phyloP scores from a whole-genome alignment of 2,329 filamentous ascomycete genomes.

The Fusarium pseudoanthophilum region DNA sequence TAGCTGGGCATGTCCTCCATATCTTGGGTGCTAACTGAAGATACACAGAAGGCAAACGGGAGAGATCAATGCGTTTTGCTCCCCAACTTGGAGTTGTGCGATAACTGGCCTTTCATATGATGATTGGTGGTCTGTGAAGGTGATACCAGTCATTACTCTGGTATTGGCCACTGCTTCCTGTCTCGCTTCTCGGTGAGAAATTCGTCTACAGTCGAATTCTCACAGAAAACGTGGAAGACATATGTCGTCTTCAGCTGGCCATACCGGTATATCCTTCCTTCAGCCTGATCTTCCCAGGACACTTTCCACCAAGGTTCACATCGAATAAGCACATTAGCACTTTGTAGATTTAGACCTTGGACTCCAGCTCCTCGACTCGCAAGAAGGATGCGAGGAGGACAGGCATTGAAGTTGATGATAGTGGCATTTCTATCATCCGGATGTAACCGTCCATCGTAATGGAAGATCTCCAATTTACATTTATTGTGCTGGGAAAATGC shows the following conservation, averaged over 20 bases:
- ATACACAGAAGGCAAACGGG: not conserved
- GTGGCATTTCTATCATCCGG: not conserved
- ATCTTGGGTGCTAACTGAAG: no score
- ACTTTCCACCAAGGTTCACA: not conserved
- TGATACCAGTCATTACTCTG: not conserved
- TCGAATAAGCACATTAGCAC: not conserved
- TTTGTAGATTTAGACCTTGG: not conserved
- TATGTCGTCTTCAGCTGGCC: not conserved
- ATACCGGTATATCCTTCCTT: not conserved
- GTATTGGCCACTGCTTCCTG: not conserved
- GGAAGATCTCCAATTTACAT: not conserved
- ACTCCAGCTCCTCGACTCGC: not conserved
- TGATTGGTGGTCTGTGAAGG: not conserved
- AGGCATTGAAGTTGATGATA: not conserved
- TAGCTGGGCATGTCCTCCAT: not conserved
- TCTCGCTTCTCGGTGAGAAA: not conserved
- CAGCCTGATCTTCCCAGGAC: not conserved
- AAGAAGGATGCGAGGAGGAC: not conserved
- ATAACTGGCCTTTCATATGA: not conserved
- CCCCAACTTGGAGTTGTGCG: not conserved
- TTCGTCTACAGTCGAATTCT: not conserved
- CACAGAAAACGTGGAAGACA: not conserved
- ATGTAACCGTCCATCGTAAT: not conserved
- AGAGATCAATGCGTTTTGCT: not conserved
- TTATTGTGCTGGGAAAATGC: rapidly evolving